A percentile compares a stretch with the other conserved stretches of the same genome.
phyloP scores from a whole-genome alignment of 441 rosid species.

The Lepidium campestre region DNA sequence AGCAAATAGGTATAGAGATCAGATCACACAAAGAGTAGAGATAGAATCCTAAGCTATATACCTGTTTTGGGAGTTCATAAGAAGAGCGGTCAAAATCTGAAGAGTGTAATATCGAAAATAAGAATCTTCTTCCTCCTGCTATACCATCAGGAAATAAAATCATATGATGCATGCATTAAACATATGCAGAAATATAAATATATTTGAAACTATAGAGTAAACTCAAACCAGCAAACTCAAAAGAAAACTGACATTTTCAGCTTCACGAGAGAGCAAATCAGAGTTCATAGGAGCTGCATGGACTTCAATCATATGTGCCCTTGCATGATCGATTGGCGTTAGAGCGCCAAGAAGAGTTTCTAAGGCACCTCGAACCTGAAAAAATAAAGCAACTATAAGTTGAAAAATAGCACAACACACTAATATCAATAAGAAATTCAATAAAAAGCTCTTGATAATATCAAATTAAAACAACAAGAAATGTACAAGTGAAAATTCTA shows the following conservation, averaged over 20 bases:
- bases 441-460: neutral
- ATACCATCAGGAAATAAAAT: conserved; percentile 14
- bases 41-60: conserved; percentile 24
- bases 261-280: conserved; percentile 89
- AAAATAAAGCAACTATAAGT: neutral
- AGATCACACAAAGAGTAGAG: neutral
- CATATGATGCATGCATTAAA: neutral
- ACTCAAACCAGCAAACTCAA: conserved; percentile 75
- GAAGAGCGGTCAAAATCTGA: conserved; percentile 93
- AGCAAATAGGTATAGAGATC: conserved; percentile 23
- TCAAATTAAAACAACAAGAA: conserved; percentile 1
- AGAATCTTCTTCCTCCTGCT: conserved; percentile 93
- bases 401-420: neutral
- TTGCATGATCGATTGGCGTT: conserved; percentile 78
- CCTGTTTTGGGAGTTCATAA: conserved; percentile 86
- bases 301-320: conserved; percentile 65
- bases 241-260: conserved; percentile 87
- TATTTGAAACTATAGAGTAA: neutral
- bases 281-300: conserved; percentile 94
- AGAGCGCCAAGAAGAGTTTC: conserved; percentile 92
- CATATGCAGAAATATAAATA: neutral
- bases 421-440: neutral
- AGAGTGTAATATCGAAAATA: conserved; percentile 92
- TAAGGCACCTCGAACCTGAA: conserved; percentile 84
- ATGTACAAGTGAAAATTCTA: neutral